Conservation (phyloP, 1,284 basidiomycete genomes). For the Farysia itapuensis region DNA sequence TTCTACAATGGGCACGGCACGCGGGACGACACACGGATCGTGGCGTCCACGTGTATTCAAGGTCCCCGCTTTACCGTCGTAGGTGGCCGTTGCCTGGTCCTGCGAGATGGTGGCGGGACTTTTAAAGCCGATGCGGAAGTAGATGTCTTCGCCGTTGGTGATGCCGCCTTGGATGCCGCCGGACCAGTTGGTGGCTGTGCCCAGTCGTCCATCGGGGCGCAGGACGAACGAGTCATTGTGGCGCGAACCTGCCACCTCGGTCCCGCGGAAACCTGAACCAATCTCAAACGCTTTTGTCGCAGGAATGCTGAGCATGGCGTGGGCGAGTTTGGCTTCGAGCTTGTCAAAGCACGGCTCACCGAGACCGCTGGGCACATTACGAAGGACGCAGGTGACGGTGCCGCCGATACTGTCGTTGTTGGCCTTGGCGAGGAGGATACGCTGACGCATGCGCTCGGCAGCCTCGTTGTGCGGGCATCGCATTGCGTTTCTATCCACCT, state of each 20-base stretch:
- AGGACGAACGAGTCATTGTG: constrained; percentile 90
- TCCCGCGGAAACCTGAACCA: constrained; percentile 93
- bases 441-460: constrained; percentile 86
- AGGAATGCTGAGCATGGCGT: constrained; percentile 98
- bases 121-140: constrained; percentile 97
- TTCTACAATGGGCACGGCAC: constrained; percentile 96
- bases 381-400: constrained; percentile 93
- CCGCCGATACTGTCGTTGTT: constrained; percentile 93
- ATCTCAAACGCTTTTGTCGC: constrained; percentile 99
- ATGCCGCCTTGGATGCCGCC: constrained; percentile 98
- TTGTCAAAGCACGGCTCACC: constrained; percentile 99
- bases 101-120: constrained; percentile 96
- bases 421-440: constrained; percentile 90
- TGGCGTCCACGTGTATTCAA: constrained; percentile 90
- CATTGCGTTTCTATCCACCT: constrained; percentile 84
- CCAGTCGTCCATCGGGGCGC: constrained; percentile 71
- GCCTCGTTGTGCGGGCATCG: constrained; percentile 89
- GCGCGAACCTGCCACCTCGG: constrained; percentile 85
- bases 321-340: constrained; percentile 91
- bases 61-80: constrained; percentile 83
- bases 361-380: constrained; percentile 82
- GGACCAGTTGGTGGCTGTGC: constrained; percentile 91
- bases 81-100: constrained; percentile 84
- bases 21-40: constrained; percentile 95
- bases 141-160: constrained; percentile 94